phyloP scores from a whole-genome alignment of 371 early-diverging fungal species.

The Mucor piriformis region DNA sequence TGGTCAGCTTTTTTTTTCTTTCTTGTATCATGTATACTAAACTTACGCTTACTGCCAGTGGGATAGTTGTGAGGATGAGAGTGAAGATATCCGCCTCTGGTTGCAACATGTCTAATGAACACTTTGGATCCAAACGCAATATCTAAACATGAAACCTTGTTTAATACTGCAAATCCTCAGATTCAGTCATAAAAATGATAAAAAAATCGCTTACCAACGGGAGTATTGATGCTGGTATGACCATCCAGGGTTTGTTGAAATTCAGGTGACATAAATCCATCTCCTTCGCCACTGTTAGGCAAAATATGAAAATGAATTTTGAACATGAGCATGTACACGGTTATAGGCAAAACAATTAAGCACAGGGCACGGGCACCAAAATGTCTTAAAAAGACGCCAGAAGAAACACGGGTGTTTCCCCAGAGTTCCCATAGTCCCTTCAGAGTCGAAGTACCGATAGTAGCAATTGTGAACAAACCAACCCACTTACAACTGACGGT shows the following conservation, averaged over 20 bases:
- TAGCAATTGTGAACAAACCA: constrained; percentile 84
- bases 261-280: constrained; percentile 90
- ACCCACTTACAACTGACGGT: constrained; percentile 85
- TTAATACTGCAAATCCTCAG: neutral
- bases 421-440: constrained; percentile 86
- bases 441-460: constrained; percentile 82
- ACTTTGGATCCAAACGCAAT: constrained; percentile 84
- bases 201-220: constrained; percentile 36
- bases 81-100: constrained; percentile 84
- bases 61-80: constrained; percentile 89
- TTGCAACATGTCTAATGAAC: constrained; percentile 77
- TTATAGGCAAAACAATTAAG: constrained; percentile 84
- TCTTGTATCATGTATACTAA: neutral
- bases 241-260: constrained; percentile 91
- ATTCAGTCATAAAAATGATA: too few relatives aligned
- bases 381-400: constrained; percentile 65
- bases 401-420: constrained; percentile 56
- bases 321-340: constrained; percentile 87
- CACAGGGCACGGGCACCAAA: constrained; percentile 75
- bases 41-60: constrained; percentile 77
- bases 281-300: constrained; percentile 89
- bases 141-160: constrained; percentile 46
- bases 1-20: neutral
- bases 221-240: constrained; percentile 64
- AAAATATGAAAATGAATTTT: constrained; percentile 87